A percentile compares a stretch with the other conserved stretches of the same genome.
Evolutionary conservation across 495 filamentous ascomycete genomes (phyloP).

Genomic region (Penicillium canescens): DNA sequence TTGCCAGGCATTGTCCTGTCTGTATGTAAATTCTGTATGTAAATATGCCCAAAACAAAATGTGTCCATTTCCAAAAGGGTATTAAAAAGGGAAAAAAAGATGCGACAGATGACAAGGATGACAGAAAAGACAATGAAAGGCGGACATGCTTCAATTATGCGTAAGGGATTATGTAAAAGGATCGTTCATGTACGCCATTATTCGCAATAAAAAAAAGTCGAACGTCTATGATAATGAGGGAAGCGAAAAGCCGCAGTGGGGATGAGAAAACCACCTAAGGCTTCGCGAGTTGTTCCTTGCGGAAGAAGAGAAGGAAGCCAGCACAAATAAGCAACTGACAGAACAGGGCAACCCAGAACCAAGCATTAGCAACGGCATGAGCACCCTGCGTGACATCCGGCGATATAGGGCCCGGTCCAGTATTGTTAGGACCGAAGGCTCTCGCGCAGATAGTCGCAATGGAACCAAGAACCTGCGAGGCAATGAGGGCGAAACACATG

Average conservation of each 20-base stretch:
- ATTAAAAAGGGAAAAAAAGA: neutral
- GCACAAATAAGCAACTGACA: slow-evolving; percentile 63
- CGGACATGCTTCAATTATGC: slow-evolving; percentile 7
- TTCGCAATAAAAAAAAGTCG: neutral
- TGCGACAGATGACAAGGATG: neutral
- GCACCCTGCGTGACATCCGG: slow-evolving; percentile 41
- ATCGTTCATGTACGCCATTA: slow-evolving; percentile 3
- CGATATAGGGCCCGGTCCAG: slow-evolving; percentile 45
- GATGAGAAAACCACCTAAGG: slow-evolving; percentile 34
- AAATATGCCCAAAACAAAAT: too few relatives aligned
- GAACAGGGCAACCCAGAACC: slow-evolving; percentile 66
- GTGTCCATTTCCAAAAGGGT: neutral
- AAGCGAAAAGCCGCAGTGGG: neutral
- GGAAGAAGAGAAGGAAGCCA: slow-evolving; percentile 69
- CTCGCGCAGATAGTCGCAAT: slow-evolving; percentile 50
- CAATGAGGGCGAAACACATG: slow-evolving; percentile 51
- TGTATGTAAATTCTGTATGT: too few relatives aligned
- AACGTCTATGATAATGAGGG: neutral
- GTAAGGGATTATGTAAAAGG: slow-evolving; percentile 2
- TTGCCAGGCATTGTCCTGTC: too few relatives aligned
- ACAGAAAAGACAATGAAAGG: neutral
- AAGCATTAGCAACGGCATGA: slow-evolving; percentile 51
- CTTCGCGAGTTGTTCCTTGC: slow-evolving; percentile 68
- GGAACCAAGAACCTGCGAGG: slow-evolving; percentile 51
- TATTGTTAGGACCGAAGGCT: slow-evolving; percentile 45